These are phyloP conservation scores for Calocera viscosa DNA, from an alignment of 768 basidiomycete genomes.

Conservation along the genomic window DNA sequence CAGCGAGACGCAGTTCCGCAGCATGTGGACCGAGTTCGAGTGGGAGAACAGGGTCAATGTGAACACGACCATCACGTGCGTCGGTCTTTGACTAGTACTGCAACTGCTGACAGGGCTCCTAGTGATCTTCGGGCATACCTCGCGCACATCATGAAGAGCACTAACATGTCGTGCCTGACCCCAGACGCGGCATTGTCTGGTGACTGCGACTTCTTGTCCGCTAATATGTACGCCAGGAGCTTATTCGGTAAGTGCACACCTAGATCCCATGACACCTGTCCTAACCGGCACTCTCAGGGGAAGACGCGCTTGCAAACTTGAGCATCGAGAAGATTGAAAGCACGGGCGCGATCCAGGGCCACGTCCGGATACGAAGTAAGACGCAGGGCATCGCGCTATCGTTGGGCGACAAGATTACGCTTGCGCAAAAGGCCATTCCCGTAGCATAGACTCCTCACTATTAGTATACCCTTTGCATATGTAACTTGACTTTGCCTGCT, in stretches of 20 bases:
- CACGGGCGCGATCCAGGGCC: conserved; percentile 69
- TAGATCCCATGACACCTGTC: background rate
- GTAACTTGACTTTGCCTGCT: background rate
- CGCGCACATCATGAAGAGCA: conserved; percentile 87
- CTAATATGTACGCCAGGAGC: conserved; percentile 91
- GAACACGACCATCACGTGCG: conserved; percentile 66
- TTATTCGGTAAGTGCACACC: conserved; percentile 60
- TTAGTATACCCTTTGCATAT: conserved; percentile 8
- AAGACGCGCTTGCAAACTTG: conserved; percentile 91
- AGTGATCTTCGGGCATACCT: conserved; percentile 84
- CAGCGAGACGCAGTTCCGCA: conserved; percentile 88
- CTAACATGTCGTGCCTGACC: conserved; percentile 95
- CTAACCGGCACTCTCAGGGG: conserved; percentile 40
- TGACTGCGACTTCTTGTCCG: conserved; percentile 92
- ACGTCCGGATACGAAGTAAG: conserved; percentile 92
- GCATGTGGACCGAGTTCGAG: conserved; percentile 99
- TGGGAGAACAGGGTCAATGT: conserved; percentile 99
- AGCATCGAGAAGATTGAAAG: conserved; percentile 77
- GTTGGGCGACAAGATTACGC: conserved; percentile 77
- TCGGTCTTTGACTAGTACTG: conserved; percentile 17
- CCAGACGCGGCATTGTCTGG: conserved; percentile 78
- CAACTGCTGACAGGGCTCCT: background rate
- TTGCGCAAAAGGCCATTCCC: conserved; percentile 22
- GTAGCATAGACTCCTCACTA: background rate
- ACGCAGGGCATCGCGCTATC: conserved; percentile 95